Evolutionary conservation across 2,329 filamentous ascomycete genomes (phyloP), one percentile per base, ranked within the genome.

Genomic region (Mycocentrospora acerina): DNA sequence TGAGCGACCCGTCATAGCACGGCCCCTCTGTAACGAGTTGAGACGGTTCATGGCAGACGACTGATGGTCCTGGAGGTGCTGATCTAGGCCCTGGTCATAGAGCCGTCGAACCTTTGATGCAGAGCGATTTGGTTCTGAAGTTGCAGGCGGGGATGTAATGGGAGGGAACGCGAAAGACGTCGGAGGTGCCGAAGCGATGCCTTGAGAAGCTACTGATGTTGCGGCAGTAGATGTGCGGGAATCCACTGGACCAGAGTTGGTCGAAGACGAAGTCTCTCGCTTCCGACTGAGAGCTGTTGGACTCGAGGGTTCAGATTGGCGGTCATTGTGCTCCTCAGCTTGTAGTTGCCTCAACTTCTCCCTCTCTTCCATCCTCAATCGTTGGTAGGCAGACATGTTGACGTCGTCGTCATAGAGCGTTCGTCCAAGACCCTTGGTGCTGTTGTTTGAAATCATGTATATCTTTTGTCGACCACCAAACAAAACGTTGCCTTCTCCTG

Each of bases 381-480:
- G 86, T 57, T 95, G 90, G 58, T 95, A 96, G 7, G 87, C 78
- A 2, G 90, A 95, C 64, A 85, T 71, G 17, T 83, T 80, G 13
- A 96, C 80, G 65, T 98, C 93, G 52, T 93, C 84, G 17, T 94
- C 90, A 59, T 96, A 97, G 2, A 95, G 67, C 0, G 83, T 77
- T 48, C 81, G 83, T n/a, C 70, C 59, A 38, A 68, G 55, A 51
- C 68, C 55, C 53, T 70, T 73, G 24, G 73, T 71, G 2, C 73
- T 74, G 27, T 64, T 61, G 31, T 62, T 68, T 1, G 86, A 77
- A 48, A 95, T 87, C 66, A 89, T 90, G 62, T 94, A 97, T 25
- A 97, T 85, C 71, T 97, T 97, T 65, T 97, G 93, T 29, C 93
- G 82, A 12, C 93, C 93, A 40, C 93, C 93, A 68, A 98, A 98